Conservation (phyloP, 1,284 basidiomycete genomes). For the Exsudoporus floridanus region DNA sequence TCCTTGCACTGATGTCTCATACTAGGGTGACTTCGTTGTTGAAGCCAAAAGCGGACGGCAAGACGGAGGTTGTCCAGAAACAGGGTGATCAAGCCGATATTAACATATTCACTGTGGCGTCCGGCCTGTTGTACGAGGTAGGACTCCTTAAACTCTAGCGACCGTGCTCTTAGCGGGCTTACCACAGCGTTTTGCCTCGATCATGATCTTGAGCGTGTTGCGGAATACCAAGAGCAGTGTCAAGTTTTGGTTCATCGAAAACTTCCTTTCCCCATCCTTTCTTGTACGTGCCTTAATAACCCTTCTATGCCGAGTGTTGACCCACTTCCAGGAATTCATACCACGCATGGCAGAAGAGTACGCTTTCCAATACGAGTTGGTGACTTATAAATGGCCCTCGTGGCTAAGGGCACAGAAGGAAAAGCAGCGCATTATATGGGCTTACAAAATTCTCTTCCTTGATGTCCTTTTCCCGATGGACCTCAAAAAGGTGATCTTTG, state of each 20-base stretch:
- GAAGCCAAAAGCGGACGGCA: constrained; percentile 29
- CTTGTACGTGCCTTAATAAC: constrained; percentile 51
- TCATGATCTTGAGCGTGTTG: constrained; percentile 97
- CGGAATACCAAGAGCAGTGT: constrained; percentile 90
- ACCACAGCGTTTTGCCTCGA: constrained; percentile 88
- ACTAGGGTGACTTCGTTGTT: constrained; percentile 59
- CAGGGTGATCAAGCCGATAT: constrained; percentile 72
- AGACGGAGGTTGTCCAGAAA: constrained; percentile 17
- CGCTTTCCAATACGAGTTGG: constrained; percentile 92
- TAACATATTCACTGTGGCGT: constrained; percentile 99
- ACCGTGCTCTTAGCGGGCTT: constrained; percentile 9
- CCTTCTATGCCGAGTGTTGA: constrained; percentile 5
- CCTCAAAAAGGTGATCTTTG: constrained; percentile 97
- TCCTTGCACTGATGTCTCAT: constrained; percentile 1
- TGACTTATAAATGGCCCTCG: constrained; percentile 98
- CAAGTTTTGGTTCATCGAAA: constrained; percentile 99
- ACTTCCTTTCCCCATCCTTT: constrained; percentile 98
- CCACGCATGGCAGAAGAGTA: constrained; percentile 90
- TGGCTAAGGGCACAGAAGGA: constrained; percentile 97
- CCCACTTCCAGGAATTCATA: constrained; percentile 75
- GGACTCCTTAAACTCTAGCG: background rate
- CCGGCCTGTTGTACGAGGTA: constrained; percentile 93
- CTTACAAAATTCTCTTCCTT: constrained; percentile 99
- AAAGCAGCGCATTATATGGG: constrained; percentile 98
- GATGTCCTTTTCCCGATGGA: constrained; percentile 99